Evolutionary conservation across 2,329 filamentous ascomycete species (phyloP), one percentile per base, ranked within the genome.

Genomic region (Sporothrix luriei): DNA sequence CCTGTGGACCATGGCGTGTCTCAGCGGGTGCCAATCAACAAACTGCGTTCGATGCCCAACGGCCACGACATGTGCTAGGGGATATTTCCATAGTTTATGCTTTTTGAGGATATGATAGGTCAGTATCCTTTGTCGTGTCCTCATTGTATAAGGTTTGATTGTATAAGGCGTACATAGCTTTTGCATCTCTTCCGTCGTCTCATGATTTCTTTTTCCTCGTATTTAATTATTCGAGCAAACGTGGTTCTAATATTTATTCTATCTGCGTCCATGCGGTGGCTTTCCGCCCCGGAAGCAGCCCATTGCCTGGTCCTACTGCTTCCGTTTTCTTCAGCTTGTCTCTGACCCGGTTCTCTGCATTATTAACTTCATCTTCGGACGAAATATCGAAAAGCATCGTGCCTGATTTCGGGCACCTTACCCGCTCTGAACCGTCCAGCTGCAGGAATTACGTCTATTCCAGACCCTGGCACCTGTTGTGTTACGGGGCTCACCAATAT

Each of bases 401-500:
- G n/a, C 40, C 14, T 64, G 21, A n/a, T 26, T 40, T 48, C 59
- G 59, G 40, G 21, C 40, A 2, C 40, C 21, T 46, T 64, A 13
- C 21, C 40, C 59, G n/a, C 0, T n/a, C 14, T 48, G 59, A 10
- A 14, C 13, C 54, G 2, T 46, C 14, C 21, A 14, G 40, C 59
- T 64, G 59, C 59, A 64, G 6, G 9, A 48, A 64, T 33, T 64
- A 24, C 40, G n/a, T 40, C 59, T 29, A 29, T 29, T 33, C 16
- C 14, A 29, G 21, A 6, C 59, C 43, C 13, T 29, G 59, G 2
- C 59, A 48, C 24, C 40, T 64, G 59, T n/a, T 64, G 59, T 64
- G 59, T n/a, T 49, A 64, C 59, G 59, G 33, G 33, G 14, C 48
- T 29, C 59, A 64, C 40, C 59, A 64, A 64, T 48, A 48, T 62